A percentile compares a stretch with the other conserved stretches of the same genome.
Conservation (phyloP, 2,329 filamentous ascomycete genomes). For the Arthrocladium fulminans region DNA sequence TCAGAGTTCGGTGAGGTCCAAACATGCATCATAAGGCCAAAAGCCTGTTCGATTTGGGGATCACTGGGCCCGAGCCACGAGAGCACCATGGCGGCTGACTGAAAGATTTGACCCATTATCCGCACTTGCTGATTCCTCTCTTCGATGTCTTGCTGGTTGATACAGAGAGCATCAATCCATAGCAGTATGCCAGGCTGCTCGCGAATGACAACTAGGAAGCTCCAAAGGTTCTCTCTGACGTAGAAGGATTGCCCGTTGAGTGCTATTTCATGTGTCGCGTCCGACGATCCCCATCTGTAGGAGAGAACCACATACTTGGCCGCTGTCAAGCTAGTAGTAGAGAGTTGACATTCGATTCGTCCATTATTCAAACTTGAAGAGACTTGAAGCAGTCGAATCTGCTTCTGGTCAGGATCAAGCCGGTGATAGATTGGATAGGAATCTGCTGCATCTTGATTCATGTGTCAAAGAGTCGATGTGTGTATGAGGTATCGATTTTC, state of each 20-base stretch:
- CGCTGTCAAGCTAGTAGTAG: background rate
- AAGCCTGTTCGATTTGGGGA: background rate
- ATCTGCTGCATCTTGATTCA: constrained; percentile 4
- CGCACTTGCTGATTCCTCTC: constrained; percentile 15
- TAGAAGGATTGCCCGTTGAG: constrained; percentile 7
- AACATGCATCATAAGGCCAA: background rate
- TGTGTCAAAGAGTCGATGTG: background rate
- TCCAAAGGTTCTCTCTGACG: constrained; percentile 10
- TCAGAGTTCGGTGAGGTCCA: background rate
- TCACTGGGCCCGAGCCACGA: constrained; percentile 15
- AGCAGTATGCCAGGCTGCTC: constrained; percentile 32
- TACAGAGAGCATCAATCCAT: constrained; percentile 22
- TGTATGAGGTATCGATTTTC: background rate
- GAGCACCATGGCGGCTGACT: constrained; percentile 10
- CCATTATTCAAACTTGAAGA: background rate
- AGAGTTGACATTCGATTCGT: constrained; percentile 1
- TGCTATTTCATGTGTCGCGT: background rate
- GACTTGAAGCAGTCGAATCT: constrained; percentile 6
- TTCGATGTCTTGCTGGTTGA: constrained; percentile 15
- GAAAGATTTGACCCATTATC: constrained; percentile 17
- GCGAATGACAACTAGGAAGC: constrained; percentile 4
- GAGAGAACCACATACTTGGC: constrained; percentile 11
- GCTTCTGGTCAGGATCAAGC: background rate
- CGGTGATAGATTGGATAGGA: background rate
- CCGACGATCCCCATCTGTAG: constrained; percentile 10